A percentile compares a stretch with the other conserved stretches of the same genome.
Conservation (phyloP, 805 yeast species). For the Torulaspora maleeae region DNA sequence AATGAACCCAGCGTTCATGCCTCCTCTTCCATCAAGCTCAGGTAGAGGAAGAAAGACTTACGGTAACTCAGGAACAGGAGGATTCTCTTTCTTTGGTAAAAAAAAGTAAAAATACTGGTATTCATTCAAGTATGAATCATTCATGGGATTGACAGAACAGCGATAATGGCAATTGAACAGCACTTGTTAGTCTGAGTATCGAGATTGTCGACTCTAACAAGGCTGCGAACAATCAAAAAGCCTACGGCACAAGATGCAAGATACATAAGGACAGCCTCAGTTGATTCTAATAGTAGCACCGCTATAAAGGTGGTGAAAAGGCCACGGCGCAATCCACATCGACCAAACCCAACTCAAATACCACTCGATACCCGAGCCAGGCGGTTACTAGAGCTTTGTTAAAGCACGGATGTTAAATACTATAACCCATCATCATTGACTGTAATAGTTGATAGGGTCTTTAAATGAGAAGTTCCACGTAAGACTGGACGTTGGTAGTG, state of each 20-base stretch:
- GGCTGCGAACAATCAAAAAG: not conserved
- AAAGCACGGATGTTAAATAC: constrained; percentile 10
- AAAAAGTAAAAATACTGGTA: constrained; percentile 11
- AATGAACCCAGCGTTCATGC: constrained; percentile 20
- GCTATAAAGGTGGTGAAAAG: constrained; percentile 45
- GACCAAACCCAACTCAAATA: constrained; percentile 30
- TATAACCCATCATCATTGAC: constrained; percentile 44
- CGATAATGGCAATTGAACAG: too few species aligned
- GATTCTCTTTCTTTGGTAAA: constrained; percentile 23
- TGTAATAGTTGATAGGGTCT: constrained; percentile 50
- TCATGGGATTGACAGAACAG: too few species aligned
- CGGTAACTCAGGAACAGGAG: constrained; percentile 6
- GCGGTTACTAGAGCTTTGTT: constrained; percentile 7
- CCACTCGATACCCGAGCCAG: not conserved
- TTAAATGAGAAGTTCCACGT: not conserved
- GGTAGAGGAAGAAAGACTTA: constrained; percentile 12
- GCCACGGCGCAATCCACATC: constrained; percentile 52
- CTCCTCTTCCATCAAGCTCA: constrained; percentile 13
- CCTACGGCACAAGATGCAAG: not conserved
- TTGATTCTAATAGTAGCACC: constrained; percentile 34
- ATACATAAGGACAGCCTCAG: constrained; percentile 33
- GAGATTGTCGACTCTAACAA: not conserved
- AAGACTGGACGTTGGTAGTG: too few species aligned
- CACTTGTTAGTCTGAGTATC: not conserved
- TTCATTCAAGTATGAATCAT: too few species aligned